These are phyloP conservation scores for Coemansia sp. DNA, from an alignment of 192 early-diverging fungal genomes.

Conservation along the genomic window DNA sequence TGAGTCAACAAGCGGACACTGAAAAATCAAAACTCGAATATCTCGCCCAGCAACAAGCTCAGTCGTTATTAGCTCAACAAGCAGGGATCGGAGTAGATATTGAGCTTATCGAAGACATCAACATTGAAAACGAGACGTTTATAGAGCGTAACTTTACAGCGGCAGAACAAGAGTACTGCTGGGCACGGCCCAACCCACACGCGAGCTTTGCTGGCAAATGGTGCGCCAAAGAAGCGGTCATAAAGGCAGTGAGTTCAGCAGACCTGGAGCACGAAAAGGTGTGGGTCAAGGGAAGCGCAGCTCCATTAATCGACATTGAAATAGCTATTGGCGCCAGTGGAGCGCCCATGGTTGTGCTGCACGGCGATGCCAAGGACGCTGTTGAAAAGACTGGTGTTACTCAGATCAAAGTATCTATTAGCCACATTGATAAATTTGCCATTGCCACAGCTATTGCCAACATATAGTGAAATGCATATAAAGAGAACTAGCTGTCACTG, in stretches of 20 bases:
- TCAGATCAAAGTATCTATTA: conserved; percentile 87
- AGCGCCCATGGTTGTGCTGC: conserved; percentile 80
- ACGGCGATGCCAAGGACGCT: conserved; percentile 79
- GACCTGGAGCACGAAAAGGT: conserved; percentile 59
- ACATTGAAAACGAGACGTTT: conserved; percentile 82
- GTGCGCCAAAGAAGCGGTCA: conserved; percentile 95
- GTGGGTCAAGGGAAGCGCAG: conserved; percentile 79
- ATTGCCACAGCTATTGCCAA: conserved; percentile 84
- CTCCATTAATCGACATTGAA: conserved; percentile 91
- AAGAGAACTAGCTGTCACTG: neutral
- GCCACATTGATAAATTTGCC: conserved; percentile 87
- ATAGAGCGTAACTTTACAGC: conserved; percentile 90
- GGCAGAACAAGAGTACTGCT: conserved; percentile 82
- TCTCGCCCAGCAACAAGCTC: conserved; percentile 26
- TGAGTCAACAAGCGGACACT: neutral
- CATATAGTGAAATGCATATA: neutral
- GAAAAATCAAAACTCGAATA: conserved; percentile 20
- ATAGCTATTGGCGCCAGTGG: conserved; percentile 68
- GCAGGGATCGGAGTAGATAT: conserved; percentile 87
- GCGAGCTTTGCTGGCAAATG: conserved; percentile 91
- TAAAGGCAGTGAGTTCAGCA: conserved; percentile 87
- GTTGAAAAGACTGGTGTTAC: conserved; percentile 71
- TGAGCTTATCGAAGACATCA: conserved; percentile 81
- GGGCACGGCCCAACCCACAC: conserved; percentile 66
- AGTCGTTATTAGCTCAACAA: conserved; percentile 10